Percentiles rank a stretch among this genome's conserved stretches.
Conservation (phyloP, 1,139 yeast genomes). For the Pneumocystis canis region DNA sequence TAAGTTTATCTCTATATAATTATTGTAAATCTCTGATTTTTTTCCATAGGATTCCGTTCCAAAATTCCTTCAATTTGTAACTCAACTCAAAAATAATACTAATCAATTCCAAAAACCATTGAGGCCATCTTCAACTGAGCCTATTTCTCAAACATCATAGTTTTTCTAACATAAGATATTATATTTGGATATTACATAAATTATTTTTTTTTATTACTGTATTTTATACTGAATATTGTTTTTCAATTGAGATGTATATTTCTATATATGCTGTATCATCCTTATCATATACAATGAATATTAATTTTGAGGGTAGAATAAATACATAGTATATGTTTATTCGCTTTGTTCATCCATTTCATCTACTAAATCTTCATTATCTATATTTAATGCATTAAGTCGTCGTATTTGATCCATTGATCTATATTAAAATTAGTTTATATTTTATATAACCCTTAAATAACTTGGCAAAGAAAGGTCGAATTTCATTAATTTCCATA, state of each 20-base stretch:
- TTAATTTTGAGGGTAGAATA: too few relatives aligned
- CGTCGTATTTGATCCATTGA: conserved; percentile 1
- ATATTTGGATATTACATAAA: background rate
- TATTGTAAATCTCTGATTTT: background rate
- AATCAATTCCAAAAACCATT: conserved; percentile 1
- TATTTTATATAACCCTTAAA: conserved; percentile 65
- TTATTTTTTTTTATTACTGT: background rate
- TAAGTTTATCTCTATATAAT: background rate
- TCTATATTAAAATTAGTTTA: conserved; percentile 3
- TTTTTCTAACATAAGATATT: background rate
- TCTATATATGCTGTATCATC: background rate
- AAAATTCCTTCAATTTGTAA: conserved; percentile 12
- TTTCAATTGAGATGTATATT: background rate
- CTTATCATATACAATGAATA: too few relatives aligned
- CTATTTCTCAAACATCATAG: background rate
- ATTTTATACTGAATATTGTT: background rate
- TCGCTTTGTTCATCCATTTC: background rate
- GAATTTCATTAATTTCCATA: conserved; percentile 72
- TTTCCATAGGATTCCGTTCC: conserved; percentile 16
- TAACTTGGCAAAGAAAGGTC: conserved; percentile 64
- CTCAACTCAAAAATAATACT: conserved; percentile 6
- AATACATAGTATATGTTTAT: too few relatives aligned
- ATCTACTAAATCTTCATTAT: background rate
- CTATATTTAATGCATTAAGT: background rate
- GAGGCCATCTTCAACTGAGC: background rate